A percentile compares a stretch with the other conserved stretches of the same genome.
Conservation (phyloP, 2,329 filamentous ascomycete species). For the Fusarium bulbicola region DNA sequence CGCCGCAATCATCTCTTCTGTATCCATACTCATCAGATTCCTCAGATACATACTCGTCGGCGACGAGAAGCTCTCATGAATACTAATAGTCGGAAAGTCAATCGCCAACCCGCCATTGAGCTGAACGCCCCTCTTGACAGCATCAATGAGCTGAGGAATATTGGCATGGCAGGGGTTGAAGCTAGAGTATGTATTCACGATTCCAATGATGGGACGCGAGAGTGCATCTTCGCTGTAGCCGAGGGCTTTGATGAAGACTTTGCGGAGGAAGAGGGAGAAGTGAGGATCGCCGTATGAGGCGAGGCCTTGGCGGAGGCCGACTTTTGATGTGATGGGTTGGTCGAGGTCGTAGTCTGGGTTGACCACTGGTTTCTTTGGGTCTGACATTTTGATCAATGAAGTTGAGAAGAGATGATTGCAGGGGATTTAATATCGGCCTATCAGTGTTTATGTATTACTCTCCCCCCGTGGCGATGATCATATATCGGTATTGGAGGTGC, state of each 20-base stretch:
- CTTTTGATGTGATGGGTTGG: constrained; percentile 57
- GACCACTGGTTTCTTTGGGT: constrained; percentile 1
- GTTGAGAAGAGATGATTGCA: background rate
- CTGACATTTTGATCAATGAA: constrained; percentile 18
- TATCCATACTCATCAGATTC: constrained; percentile 83
- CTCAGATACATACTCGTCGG: constrained; percentile 80
- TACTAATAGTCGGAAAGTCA: constrained; percentile 78
- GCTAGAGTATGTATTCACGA: constrained; percentile 76
- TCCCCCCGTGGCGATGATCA: constrained; percentile 19
- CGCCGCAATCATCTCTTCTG: constrained; percentile 79
- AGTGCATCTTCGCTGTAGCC: constrained; percentile 78
- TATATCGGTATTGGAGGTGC: background rate
- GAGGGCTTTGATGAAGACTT: constrained; percentile 80
- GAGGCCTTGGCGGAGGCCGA: constrained; percentile 70
- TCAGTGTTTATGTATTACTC: constrained; percentile 37
- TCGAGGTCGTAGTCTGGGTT: constrained; percentile 69
- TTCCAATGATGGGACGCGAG: constrained; percentile 75
- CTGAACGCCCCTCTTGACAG: constrained; percentile 73
- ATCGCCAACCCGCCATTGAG: constrained; percentile 73
- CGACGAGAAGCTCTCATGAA: constrained; percentile 74
- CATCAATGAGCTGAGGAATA: constrained; percentile 75
- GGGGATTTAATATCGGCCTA: constrained; percentile 15
- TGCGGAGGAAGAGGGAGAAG: constrained; percentile 78
- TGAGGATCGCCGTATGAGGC: constrained; percentile 77
- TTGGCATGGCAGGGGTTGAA: constrained; percentile 82